Evolutionary conservation across 768 basidiomycete species (phyloP).

Genomic region (Mrakia frigida): DNA sequence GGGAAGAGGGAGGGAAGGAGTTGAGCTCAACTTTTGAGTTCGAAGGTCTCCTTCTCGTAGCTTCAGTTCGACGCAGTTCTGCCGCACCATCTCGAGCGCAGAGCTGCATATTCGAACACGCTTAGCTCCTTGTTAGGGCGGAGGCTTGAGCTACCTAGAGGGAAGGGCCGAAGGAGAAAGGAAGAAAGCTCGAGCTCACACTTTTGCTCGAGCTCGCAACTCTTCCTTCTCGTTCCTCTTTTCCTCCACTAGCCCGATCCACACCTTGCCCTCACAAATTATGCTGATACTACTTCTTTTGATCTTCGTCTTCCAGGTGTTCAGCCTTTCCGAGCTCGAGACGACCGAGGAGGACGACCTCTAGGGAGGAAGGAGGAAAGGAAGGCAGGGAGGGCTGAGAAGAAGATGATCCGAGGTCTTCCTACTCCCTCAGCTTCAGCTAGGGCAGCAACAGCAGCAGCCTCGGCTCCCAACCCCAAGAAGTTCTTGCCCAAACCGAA

Average conservation of each 20-base stretch:
- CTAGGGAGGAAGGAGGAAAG: conserved; percentile 15
- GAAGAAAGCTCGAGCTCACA: neutral
- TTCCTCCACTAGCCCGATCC: neutral
- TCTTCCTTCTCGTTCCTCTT: neutral
- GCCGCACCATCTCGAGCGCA: too few relatives aligned
- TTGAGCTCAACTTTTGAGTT: conserved; percentile 1
- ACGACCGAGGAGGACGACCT: neutral
- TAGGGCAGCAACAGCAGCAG: conserved; percentile 4
- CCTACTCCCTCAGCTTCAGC: neutral
- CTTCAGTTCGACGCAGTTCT: too few relatives aligned
- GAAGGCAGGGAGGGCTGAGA: conserved; percentile 17
- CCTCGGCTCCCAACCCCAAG: neutral
- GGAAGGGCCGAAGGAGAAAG: too few relatives aligned
- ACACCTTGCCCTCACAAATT: too few relatives aligned
- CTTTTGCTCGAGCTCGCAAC: neutral
- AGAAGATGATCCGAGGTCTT: conserved; percentile 4
- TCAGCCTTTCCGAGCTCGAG: neutral
- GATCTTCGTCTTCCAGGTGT: neutral
- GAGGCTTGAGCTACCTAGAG: neutral
- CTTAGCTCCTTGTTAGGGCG: too few relatives aligned
- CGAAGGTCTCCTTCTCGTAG: too few relatives aligned
- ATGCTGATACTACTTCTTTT: neutral
- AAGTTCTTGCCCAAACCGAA: conserved; percentile 7
- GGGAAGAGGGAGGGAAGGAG: neutral
- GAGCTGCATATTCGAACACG: too few relatives aligned